Evolutionary conservation across 2,329 filamentous ascomycete species (phyloP), one percentile per base, ranked within the genome.

Genomic region (Capronia americana): DNA sequence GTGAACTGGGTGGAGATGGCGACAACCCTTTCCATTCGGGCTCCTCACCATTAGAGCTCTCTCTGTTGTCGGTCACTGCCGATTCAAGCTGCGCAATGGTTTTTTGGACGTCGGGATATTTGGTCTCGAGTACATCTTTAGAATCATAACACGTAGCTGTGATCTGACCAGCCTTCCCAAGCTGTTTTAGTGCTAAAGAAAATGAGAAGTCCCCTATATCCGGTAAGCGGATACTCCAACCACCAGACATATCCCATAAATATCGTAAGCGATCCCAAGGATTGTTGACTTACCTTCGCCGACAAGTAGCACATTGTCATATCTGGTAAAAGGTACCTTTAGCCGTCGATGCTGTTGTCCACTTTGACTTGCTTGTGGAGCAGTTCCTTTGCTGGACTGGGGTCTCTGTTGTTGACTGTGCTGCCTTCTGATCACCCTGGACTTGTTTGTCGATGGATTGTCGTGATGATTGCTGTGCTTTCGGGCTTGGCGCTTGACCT

Each of bases 81-180:
- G 50, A 30, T 53, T 58, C 38, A 48, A 68, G 57, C 46, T 56
- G 62, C 12, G 26, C 26, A 24, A 68, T 55, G 3, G 67, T 71
- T 7, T 57, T 59, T 26, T 38, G 46, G 0, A 84, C 89, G 71
- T 92, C 87, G 0, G 92, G 92, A 73, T 94, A 93, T 79, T 96
- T 97, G 67, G 80, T 82, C 11, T 82, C 78, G 1, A 97, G 83
- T 59, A 71, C 73, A 28, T 80, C 76, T 60, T 76, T 73, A 12
- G 76, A 78, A 68, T 83, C 81, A 67, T 81, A 83, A 69, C 78
- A 79, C 38, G 81, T 83, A 8, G 81, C 79, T 30, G 78, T 72
- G 8, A 83, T 66, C 14, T 68, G 55, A 57, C 72, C 76, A 69
- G 79, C 81, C 63, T 74, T 75, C 71, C 82, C 77, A 66, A 80